Evolutionary conservation across 768 basidiomycete species (phyloP), one percentile per base, ranked within the genome.

Genomic region (Amylocystis lapponica): DNA sequence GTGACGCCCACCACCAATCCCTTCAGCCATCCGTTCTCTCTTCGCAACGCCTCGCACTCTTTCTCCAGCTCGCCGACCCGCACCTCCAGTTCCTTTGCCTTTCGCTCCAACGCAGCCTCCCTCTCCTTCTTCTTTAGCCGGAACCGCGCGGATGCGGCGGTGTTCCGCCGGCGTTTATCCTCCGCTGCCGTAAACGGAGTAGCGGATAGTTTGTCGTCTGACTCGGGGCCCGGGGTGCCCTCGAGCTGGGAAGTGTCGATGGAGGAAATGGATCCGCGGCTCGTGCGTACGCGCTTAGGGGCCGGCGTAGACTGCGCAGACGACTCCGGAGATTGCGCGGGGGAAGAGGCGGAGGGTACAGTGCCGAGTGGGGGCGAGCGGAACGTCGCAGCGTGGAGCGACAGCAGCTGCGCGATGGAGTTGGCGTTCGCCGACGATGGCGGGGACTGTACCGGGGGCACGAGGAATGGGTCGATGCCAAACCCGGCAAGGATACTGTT

Each of bases 121-220:
- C 93, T 75, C 65, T 94, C 90, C 71, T 96, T 96, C 74, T 96
- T 96, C 76, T 95, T 96, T 57, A 91, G 65, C 46, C 92, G 77
- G 74, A 96, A 96, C 7, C 92, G 86, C 25, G 92, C 92, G 41
- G 86, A 90, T 0, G 92, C 92, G 1, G 89, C 89, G 0, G 92
- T 96, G 61, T 96, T 96, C 35, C 92, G 71, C 45, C 91, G 76
- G n/a, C 92, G 83, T 60, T 95, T 95, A 65, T 95, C 92, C 63
- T 95, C 92, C 0, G 83, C 63, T 5, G 82, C 69, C 6, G 75
- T 75, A 2, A 79, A 17, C 0, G 66, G 41, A 6, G 34, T 53
- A 3, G 33, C 41, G 8, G 60, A 45, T 7, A 52, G 20, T 35
- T 63, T 61, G 13, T 53, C 45, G 20, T 66, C 61, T 36, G 57